Conservation (phyloP, 345 rosid species). For the Gossypium bickii region DNA sequence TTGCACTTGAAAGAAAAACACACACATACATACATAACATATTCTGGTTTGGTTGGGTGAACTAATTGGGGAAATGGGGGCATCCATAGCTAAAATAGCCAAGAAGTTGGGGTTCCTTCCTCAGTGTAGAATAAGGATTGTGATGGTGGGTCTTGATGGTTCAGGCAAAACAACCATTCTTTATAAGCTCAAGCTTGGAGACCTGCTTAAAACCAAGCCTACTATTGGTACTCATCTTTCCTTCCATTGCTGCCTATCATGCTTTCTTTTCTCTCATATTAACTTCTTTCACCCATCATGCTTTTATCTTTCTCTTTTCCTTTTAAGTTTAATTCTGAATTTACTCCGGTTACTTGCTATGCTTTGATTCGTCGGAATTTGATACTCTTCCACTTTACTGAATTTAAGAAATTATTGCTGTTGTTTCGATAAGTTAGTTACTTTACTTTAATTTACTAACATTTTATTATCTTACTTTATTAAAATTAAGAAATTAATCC, state of each 20-base stretch:
- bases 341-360: no score
- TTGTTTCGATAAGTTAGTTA: neutral
- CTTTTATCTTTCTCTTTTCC: neutral
- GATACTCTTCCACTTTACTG: no score
- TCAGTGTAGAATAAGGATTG: neutral
- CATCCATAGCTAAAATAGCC: neutral
- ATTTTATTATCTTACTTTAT: no score
- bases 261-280: neutral
- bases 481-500: no score
- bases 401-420: no score
- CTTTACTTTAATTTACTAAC: neutral
- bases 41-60: neutral
- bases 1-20: no score
- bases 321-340: no score
- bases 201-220: constrained; percentile 46
- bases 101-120: constrained; percentile 7
- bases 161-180: constrained; percentile 74
- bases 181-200: constrained; percentile 67
- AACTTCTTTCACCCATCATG: neutral
- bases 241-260: neutral
- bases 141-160: constrained; percentile 69
- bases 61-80: neutral
- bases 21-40: no score
- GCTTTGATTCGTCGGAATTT: no score
- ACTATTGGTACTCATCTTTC: constrained; percentile 46